phyloP scores from a whole-genome alignment of 2,329 filamentous ascomycete genomes.

The Aspergillus brasiliensis region DNA sequence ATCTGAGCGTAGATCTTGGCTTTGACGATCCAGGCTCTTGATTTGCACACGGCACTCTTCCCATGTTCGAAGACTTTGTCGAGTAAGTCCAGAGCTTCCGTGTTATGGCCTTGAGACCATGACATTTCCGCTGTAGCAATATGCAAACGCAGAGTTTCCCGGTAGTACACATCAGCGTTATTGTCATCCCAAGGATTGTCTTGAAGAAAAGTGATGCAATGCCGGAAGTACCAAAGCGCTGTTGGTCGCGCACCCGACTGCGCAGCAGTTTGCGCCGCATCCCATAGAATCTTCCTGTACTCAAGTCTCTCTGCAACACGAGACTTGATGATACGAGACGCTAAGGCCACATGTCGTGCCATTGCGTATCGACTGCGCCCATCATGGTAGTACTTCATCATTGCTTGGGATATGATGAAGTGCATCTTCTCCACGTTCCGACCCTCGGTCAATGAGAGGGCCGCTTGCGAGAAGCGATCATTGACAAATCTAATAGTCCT shows the following conservation, averaged over 20 bases:
- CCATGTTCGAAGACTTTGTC: constrained; percentile 70
- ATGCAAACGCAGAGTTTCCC: constrained; percentile 80
- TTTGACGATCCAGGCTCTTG: constrained; percentile 79
- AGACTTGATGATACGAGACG: constrained; percentile 71
- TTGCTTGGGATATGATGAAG: constrained; percentile 79
- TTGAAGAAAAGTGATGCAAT: constrained; percentile 78
- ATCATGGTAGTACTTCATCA: constrained; percentile 72
- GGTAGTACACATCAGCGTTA: constrained; percentile 73
- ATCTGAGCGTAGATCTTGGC: constrained; percentile 75
- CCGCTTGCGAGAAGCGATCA: constrained; percentile 80
- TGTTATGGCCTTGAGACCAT: constrained; percentile 73
- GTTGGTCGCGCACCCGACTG: constrained; percentile 83
- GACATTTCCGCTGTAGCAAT: constrained; percentile 81
- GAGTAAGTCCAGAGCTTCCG: constrained; percentile 69
- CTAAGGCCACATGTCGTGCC: constrained; percentile 79
- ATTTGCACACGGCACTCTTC: constrained; percentile 74
- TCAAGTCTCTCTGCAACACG: constrained; percentile 62
- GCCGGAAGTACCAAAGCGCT: constrained; percentile 77
- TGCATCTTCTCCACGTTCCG: constrained; percentile 77
- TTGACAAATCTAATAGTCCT: constrained; percentile 70
- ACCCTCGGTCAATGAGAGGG: constrained; percentile 68
- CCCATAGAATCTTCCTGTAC: constrained; percentile 75
- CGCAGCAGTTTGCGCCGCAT: constrained; percentile 74
- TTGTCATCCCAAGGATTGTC: constrained; percentile 73
- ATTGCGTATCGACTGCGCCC: constrained; percentile 68